Percentiles rank a stretch among this genome's conserved stretches.
These are phyloP conservation scores for Trichosporon asahii DNA, from an alignment of 1,284 basidiomycete species.

Conservation along the genomic window DNA sequence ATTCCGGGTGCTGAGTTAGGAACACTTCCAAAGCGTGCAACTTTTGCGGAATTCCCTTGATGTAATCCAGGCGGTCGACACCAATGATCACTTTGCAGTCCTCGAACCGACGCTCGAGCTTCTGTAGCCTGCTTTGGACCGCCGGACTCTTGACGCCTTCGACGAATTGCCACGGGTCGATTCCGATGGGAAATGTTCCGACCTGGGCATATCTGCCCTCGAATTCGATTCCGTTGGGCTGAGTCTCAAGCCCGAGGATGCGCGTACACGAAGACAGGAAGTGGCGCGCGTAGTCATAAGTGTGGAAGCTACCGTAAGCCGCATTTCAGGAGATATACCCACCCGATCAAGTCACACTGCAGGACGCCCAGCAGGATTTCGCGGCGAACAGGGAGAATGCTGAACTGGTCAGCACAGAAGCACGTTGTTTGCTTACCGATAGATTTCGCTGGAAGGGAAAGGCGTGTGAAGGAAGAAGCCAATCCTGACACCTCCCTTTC, in stretches of 20 bases:
- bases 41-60: conserved; percentile 99
- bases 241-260: conserved; percentile 90
- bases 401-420: conserved; percentile 43
- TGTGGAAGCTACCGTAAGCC: conserved; percentile 68
- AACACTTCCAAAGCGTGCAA: conserved; percentile 94
- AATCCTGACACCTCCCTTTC: conserved; percentile 67
- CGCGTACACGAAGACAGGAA: conserved; percentile 98
- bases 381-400: conserved; percentile 91
- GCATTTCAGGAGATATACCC: conserved; percentile 16
- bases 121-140: conserved; percentile 73
- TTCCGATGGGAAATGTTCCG: conserved; percentile 97
- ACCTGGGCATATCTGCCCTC: conserved; percentile 93
- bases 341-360: conserved; percentile 90
- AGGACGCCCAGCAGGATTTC: conserved; percentile 94
- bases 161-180: conserved; percentile 89
- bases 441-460: conserved; percentile 97
- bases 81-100: conserved; percentile 98
- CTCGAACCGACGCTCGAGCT: conserved; percentile 83
- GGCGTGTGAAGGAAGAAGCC: conserved; percentile 99
- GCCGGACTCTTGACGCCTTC: conserved; percentile 74
- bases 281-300: conserved; percentile 98
- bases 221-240: conserved; percentile 97
- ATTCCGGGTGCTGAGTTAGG: conserved; percentile 94
- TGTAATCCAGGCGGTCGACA: conserved; percentile 96
- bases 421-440: conserved; percentile 63